Base-by-base conservation (phyloP, 306 rosid species). In the Vigna trinervia region DNA sequence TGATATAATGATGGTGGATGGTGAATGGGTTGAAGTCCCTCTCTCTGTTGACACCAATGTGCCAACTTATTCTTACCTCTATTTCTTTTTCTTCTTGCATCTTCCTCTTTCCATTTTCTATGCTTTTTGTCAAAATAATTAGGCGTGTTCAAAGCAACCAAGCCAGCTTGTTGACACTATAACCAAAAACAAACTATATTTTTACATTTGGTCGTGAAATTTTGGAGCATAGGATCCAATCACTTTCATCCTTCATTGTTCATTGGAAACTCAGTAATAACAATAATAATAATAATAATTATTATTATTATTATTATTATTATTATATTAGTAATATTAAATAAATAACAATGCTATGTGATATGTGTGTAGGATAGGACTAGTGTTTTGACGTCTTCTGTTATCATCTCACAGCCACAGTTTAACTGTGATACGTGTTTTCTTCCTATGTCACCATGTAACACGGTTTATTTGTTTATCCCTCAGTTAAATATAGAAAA, bases 31-130 rank as follows among this genome's bases (percentile, higher is more conserved):
- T 71, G 17, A 23, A 71, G 8, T 78, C 81, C 11, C 38, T 54
- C 36, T 73, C 82, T n/a, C 8, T 36, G 5, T 67, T 65, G 83
- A 73, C 85, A 77, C 60, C 19, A 82, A 72, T 26, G 63, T 69
- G 8, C 85, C 85, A 47, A 66, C 85, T 72, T 57, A 17, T 69
- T 77, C 47, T 41, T 52, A 11, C 48, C 23, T 39, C 41, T 26
- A 22, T 14, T 6, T 39, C 10, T 26, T 36, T 12, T 0, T 28
- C 7, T 3, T 54, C 0, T 68, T 34, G 1, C 14, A 20, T 52
- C 12, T 71, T 6, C 9, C 5, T 1, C 4, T 30, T 30, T 30
- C 34, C 4, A 30, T 30, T 30, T 30, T 30, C 34, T 30, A 30
- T 45, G 26, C 1, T 53, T 36, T 36, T 68, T 32, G 71, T 71